Evolutionary conservation across 805 yeast genomes (phyloP), one percentile per base, ranked within the genome.

Genomic region (Wickerhamiella vanderwaltii): DNA sequence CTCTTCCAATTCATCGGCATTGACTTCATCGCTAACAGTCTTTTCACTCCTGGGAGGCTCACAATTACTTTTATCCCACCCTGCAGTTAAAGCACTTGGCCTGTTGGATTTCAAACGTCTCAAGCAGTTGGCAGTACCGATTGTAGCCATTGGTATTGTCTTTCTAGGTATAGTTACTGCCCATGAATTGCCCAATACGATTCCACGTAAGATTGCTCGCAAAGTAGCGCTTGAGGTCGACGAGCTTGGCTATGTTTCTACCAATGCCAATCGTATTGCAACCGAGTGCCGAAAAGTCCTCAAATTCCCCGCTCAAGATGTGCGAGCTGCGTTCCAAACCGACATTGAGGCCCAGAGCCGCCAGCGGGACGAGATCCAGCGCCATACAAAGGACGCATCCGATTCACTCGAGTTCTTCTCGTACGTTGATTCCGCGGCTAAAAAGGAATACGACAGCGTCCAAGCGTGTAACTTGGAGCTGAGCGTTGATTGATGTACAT

Each of bases 171-270:
- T 75, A 30, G 85, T 82, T 52, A 57, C 86, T 44, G 63, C 85
- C 15, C 66, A 69, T 45, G 97, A 91, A 58, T 74, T 93, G 11
- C 96, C 96, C 2, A 73, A 79, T 51, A 94, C 96, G 0, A 75
- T 84, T 51, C 93, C 95, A 15, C 67, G 85, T 49, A 86, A 86
- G 44, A 70, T 85, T 45, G 85, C 91, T 0, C 66, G 69, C 36
- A 84, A 81, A 59, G 72, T 88, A 49, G 72, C 71, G 48, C 55
- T 55, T 5, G 80, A 79, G 52, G 65, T 91, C 25, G 66, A 67
- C 31, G 72, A 71, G 12, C 60, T 76, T 50, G 95, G 87, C 46
- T 91, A 86, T 53, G 76, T 82, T 9, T 91, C 81, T 51, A 52
- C 67, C 34, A 88, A 87, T 56, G 76, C 95, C 1, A 71, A 69